Evolutionary conservation across 2,329 filamentous ascomycete species (phyloP), one percentile per base, ranked within the genome.

Genomic region (Beauveria sp.): DNA sequence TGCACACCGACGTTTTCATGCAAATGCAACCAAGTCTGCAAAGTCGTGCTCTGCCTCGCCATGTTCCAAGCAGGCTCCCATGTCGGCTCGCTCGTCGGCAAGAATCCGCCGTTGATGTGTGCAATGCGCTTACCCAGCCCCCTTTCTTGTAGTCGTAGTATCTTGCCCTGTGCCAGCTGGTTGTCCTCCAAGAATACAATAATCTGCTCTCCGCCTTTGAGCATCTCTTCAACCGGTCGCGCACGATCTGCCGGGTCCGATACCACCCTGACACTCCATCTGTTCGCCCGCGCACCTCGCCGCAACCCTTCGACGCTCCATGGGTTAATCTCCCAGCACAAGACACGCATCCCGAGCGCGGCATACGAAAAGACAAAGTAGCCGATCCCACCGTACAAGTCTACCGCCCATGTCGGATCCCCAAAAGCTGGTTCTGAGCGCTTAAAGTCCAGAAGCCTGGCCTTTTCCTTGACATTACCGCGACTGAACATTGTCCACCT

Each of bases 401-500:
- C 93, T 0, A 96, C 83, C 0, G 87, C 84, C 72, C 80, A 85
- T 4, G 70, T 71, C 30, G 70, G 18, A 75, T 66, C 1, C 14
- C n/a, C 16, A 3, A 37, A 41, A 53, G 60, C 34, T 59, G 61
- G 40, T n/a, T 47, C 3, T 40, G 57, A 18, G 41, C 63, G 41
- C 62, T 76, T 75, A 66, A 86, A 86, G 0, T 69, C 71, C 5
- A 96, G 73, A 1, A 97, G 74, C 14, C 93, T 80, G 0, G 89
- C 86, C 71, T 97, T 97, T 74, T 97, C 93, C 55, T 86, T 89
- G 62, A 97, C 79, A 72, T 97, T 97, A 3, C 93, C 92, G 1
- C 92, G 84, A 64, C 88, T 92, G 72, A 97, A 97, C 92, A 97
- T 97, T 28, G 92, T 96, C 80, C 91, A 92, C 1, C 87, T 75